Conservation (phyloP, 805 yeast genomes). For the Clavispora vitiphila region DNA sequence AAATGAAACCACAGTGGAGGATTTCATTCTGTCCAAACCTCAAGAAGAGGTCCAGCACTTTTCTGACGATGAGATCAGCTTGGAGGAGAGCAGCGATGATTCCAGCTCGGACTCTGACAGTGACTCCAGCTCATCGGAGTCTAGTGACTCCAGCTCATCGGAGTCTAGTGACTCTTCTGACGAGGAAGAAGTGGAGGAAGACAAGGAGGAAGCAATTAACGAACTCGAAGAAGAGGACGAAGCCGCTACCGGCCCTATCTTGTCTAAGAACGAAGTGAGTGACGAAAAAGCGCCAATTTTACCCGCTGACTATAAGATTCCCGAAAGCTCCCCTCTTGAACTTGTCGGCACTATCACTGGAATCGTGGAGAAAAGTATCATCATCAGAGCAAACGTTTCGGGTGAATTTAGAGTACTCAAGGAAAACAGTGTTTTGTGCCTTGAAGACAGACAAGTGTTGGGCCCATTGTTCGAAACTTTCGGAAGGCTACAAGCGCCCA, state of each 20-base stretch:
- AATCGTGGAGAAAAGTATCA: slow-evolving; percentile 65
- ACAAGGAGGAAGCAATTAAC: slow-evolving; percentile 6
- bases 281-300: slow-evolving; percentile 66
- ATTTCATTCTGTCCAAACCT: not conserved
- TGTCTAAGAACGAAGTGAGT: slow-evolving; percentile 68
- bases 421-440: slow-evolving; percentile 76
- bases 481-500: slow-evolving; percentile 80
- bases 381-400: slow-evolving; percentile 66
- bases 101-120: slow-evolving; percentile 1
- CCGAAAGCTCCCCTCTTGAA: slow-evolving; percentile 60
- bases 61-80: slow-evolving; percentile 15
- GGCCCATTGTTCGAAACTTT: slow-evolving; percentile 86
- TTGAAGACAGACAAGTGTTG: slow-evolving; percentile 61
- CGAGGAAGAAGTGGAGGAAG: slow-evolving; percentile 5
- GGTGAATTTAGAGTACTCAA: slow-evolving; percentile 82
- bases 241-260: slow-evolving; percentile 55
- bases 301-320: slow-evolving; percentile 61
- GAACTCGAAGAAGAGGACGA: slow-evolving; percentile 42
- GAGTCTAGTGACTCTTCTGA: slow-evolving; percentile 4
- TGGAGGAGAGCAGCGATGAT: slow-evolving; percentile 3
- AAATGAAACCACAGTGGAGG: not conserved
- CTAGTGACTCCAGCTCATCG: slow-evolving; percentile 1
- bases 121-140: not conserved
- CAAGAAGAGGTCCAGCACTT: slow-evolving; percentile 6
- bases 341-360: slow-evolving; percentile 65